Evolutionary conservation across 371 early-diverging fungal species (phyloP), one percentile per base, ranked within the genome.

Genomic region (Mucor circinelloides): DNA sequence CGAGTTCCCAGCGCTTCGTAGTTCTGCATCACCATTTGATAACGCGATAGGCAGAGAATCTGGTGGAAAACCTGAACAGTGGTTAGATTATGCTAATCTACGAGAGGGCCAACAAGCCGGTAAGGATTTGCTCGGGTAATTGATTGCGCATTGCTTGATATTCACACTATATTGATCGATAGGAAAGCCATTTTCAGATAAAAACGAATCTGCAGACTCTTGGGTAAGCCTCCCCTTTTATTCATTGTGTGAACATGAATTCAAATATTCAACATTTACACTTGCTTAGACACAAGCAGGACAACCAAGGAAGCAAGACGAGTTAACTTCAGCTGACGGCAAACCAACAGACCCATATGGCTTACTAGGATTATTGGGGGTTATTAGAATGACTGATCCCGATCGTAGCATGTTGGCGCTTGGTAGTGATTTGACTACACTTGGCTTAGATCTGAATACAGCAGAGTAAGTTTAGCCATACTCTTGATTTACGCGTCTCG

Each of bases 381-480:
- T 93, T 36, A 90, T 93, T 57, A 81, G 93, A 28, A 83, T 87
- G 86, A 84, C 90, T 3, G 89, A 93, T 75, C 88, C 85, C 28
- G 93, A 91, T 74, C 73, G 82, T 59, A 89, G 82, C 44, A 87
- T 89, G 80, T 76, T 93, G 69, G 87, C 90, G 6, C 80, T 92
- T 19, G 95, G 95, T 1, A 78, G 84, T 65, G 95, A 94, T 71
- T 77, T 94, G 59, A 89, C 95, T 27, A 84, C 86, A 13, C 80
- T 94, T n/a, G 93, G 94, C 1, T 80, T 94, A 38, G 90, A 91
- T 72, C 75, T 94, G 40, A 89, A 88, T 72, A 85, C 91, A 58
- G 73, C 87, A 67, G 91, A 90, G 82, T 89, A 80, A 70, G 85
- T 81, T 1, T 23, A 31, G 19, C 28, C n/a, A 42, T 48, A 3